Evolutionary conservation across 2,329 filamentous ascomycete genomes (phyloP).

Genomic region (Scedosporium minutisporum): DNA sequence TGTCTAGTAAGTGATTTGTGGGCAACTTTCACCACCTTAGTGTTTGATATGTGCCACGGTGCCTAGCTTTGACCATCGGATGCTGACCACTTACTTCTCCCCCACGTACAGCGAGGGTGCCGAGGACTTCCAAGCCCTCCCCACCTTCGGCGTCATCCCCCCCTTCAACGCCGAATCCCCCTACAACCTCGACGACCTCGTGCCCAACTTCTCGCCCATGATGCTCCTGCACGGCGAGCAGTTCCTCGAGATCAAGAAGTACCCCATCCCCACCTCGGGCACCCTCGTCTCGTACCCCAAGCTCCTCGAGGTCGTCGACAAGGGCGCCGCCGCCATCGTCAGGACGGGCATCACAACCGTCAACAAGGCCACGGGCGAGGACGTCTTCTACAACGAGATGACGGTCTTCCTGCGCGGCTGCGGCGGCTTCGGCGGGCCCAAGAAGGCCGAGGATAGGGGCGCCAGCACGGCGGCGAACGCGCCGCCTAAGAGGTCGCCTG

Average conservation of each 20-base stretch:
- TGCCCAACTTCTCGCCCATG: slow-evolving; percentile 96
- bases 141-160: slow-evolving; percentile 95
- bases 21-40: too few species aligned
- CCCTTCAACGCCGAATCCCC: slow-evolving; percentile 76
- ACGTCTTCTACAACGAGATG: slow-evolving; percentile 93
- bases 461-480: slow-evolving; percentile 70
- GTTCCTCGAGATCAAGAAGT: slow-evolving; percentile 89
- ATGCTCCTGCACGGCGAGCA: slow-evolving; percentile 99
- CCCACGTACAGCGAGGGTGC: slow-evolving; percentile 52
- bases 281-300: slow-evolving; percentile 66
- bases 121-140: slow-evolving; percentile 87
- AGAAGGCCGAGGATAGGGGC: slow-evolving; percentile 69
- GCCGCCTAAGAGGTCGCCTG: slow-evolving; percentile 66
- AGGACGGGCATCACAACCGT: slow-evolving; percentile 74
- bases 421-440: slow-evolving; percentile 79
- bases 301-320: slow-evolving; percentile 92
- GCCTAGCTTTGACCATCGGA: too few species aligned
- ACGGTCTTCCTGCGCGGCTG: slow-evolving; percentile 88
- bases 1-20: slow-evolving; percentile 49
- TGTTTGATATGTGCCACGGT: too few species aligned
- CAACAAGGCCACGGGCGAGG: slow-evolving; percentile 74
- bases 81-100: neutral
- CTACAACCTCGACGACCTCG: slow-evolving; percentile 70
- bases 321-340: slow-evolving; percentile 79
- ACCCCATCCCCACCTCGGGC: slow-evolving; percentile 78